phyloP scores from a whole-genome alignment of 345 rosid species.

The Citrus cavaleriei region DNA sequence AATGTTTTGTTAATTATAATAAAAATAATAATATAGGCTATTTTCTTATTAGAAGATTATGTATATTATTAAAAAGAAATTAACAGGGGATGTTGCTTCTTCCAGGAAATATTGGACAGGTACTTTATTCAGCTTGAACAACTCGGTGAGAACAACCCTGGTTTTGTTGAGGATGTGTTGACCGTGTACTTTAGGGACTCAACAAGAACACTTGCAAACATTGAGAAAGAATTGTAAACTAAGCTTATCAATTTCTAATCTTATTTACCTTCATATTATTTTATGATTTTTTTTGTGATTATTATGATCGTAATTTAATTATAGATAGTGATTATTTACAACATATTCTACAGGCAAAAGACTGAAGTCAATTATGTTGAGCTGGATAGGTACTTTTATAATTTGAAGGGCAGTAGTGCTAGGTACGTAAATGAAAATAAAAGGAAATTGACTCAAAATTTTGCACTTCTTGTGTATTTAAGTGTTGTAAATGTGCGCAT shows the following conservation, averaged over 20 bases:
- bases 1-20: no score
- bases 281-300: neutral
- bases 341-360: constrained; percentile 9
- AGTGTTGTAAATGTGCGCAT: no score
- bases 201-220: neutral
- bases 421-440: constrained; percentile 11
- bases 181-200: constrained; percentile 23
- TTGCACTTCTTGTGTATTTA: neutral
- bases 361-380: constrained; percentile 6
- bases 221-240: constrained; percentile 26
- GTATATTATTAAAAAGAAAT: neutral
- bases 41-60: neutral
- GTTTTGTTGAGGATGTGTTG: constrained; percentile 28
- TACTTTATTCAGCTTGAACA: constrained; percentile 29
- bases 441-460: neutral
- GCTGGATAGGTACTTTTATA: constrained; percentile 16
- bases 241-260: neutral
- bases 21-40: no score
- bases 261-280: neutral
- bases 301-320: neutral
- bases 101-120: constrained; percentile 29
- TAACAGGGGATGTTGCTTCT: neutral
- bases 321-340: no score
- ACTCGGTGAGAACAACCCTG: constrained; percentile 17
- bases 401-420: constrained; percentile 21